Conservation (phyloP, 495 filamentous ascomycete genomes). For the Penicillium coprophilum region DNA sequence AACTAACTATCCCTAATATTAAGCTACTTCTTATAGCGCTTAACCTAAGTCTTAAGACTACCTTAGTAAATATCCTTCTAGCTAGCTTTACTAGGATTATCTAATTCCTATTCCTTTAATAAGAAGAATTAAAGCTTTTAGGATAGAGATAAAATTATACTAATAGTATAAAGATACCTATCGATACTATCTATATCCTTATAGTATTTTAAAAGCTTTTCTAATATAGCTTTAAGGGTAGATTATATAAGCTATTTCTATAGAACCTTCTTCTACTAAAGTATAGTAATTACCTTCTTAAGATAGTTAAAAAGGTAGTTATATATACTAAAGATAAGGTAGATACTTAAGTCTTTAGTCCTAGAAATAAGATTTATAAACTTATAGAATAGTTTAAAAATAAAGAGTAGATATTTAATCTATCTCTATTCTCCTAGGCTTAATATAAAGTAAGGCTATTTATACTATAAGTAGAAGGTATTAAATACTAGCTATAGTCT, state of each 20-base stretch:
- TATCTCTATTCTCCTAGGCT: background rate
- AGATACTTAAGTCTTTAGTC: slow-evolving; percentile 1
- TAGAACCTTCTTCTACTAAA: background rate
- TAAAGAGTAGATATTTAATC: too few relatives aligned
- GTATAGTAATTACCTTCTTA: background rate
- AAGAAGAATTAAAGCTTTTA: too few relatives aligned
- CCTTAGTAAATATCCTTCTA: too few relatives aligned
- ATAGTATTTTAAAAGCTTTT: background rate
- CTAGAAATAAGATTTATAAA: background rate
- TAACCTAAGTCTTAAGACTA: too few relatives aligned
- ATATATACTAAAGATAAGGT: background rate
- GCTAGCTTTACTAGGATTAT: too few relatives aligned
- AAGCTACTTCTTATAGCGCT: too few relatives aligned
- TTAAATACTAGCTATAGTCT: background rate
- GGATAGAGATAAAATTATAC: too few relatives aligned
- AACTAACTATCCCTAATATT: too few relatives aligned
- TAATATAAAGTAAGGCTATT: background rate
- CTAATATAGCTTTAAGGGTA: background rate
- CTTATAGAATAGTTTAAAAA: background rate
- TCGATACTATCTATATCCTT: background rate
- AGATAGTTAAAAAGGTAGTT: background rate
- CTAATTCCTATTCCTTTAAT: too few relatives aligned
- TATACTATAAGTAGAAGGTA: background rate
- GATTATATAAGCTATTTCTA: background rate
- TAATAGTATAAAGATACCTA: background rate